Evolutionary conservation across 2,329 filamentous ascomycete genomes (phyloP), one percentile per base, ranked within the genome.

Genomic region (Epichloe glyceriae): DNA sequence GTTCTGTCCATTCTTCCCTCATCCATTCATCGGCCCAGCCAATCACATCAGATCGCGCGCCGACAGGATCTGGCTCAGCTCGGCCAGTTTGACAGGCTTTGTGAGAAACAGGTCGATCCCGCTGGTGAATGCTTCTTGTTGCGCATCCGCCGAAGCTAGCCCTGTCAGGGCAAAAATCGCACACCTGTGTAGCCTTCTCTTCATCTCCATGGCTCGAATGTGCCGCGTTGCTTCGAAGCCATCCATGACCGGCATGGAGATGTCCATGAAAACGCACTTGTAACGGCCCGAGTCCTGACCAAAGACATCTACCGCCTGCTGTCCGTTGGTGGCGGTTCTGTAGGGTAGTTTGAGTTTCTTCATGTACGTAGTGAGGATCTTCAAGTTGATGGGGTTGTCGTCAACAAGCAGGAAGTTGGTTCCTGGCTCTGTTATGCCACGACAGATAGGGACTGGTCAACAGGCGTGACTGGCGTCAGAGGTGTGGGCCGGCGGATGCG

Each of bases 161-260:
- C 74, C 75, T 0, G 74, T 76, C 0, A 79, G 61, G 0, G 74
- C 74, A 35, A 78, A 73, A 4, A 78, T 70, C 1, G 67, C 66
- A 15, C 46, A 49, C 22, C 46, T 47, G 17, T 46, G 50, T 17
- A 52, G 33, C 3, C 35, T 15, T 17, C 33, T 20, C 19, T 52
- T 41, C 22, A n/a, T 37, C 35, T 52, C 50, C 3, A 44, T 49
- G 19, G 34, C 39, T 10, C 75, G 68, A 15, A 77, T 76, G 19
- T 62, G 63, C 4, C 68, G 64, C 2, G 73, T 76, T 0, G 70
- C 68, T 12, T 70, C 70, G 5, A 75, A 66, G 0, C 73, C 73
- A 53, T 78, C 70, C 55, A 79, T 71, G 3, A 76, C 60, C 0
- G 75, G 75, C 75, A 79, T 79, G 52, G 69, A 75, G 4, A 77